Base-by-base conservation (phyloP, 1,284 basidiomycete genomes). In the Cutaneotrichosporon cavernicola region DNA sequence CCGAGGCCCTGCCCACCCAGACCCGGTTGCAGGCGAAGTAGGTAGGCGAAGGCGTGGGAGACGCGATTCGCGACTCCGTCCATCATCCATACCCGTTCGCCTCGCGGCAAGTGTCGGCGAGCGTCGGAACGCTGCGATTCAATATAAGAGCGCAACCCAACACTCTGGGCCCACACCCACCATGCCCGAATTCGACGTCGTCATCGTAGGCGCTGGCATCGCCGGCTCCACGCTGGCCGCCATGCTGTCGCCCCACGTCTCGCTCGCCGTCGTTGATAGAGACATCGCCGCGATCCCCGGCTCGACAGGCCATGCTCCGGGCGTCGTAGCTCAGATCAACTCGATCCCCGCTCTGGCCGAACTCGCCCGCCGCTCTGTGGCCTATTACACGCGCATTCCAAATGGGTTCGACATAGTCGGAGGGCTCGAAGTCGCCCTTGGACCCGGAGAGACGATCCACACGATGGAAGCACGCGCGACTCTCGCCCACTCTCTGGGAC, bases 241-340 rank as follows among this genome's bases (percentile, higher is more conserved):
- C 58, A 70, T 71, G 1, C 57, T 71, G 5, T 79, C 82, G 18
- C 73, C 81, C 2, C 85, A 81, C 9, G 82, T 81, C 0, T 77
- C 81, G 61, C 82, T 80, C 16, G 77, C 83, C 1, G 79, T 81
- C 40, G 82, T 86, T 63, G 85, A 74, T 58, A 69, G 69, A 56
- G 59, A 71, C 4, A 43, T 58, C 10, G 65, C 59, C 14, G 61
- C 70, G 2, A 69, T 68, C 34, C 69, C 66, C 0, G 72, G 72
- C 9, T 69, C 70, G 14, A 74, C 72, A 4, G 72, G 72, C 18
- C 72, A 74, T 40, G 73, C 71, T 16, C 70, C 71, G 1, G 73
- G 71, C 32, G 65, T 72, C 60, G 73, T 74, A 11, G 69, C 70
- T 8, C 70, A 72, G 50, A 62, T 70, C 34, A 72, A 72, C 67